These are phyloP conservation scores for Eragrostis curvula DNA, from an alignment of 176 grass and related monocot species.

Conservation along the genomic window DNA sequence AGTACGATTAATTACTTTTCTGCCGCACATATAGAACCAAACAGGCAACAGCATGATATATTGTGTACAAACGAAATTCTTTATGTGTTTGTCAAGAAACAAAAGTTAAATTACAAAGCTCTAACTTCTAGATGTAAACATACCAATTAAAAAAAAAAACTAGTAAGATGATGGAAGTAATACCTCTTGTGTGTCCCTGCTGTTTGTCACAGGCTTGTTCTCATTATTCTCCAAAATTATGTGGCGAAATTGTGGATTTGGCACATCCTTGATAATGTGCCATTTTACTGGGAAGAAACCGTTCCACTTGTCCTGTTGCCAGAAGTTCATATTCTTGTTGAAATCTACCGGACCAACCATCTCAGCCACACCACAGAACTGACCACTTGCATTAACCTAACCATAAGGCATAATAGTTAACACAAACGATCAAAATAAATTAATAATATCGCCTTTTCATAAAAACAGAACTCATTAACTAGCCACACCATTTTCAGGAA, in stretches of 20 bases:
- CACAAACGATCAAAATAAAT: conserved; percentile 16
- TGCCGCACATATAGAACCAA: not conserved
- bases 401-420: conserved; percentile 24
- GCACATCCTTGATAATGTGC: conserved; percentile 95
- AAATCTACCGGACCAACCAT: conserved; percentile 91
- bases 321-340: conserved; percentile 85
- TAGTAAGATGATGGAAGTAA: conserved; percentile 31
- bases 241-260: conserved; percentile 91
- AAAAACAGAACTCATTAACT: not conserved
- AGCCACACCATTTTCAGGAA: not conserved
- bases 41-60: conserved; percentile 1
- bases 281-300: conserved; percentile 92
- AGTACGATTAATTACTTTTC: conserved; percentile 14
- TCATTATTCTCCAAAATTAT: conserved; percentile 99
- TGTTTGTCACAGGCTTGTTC: conserved; percentile 92
- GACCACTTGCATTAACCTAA: conserved; percentile 94
- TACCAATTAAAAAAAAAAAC: conserved; percentile 17
- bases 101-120: not conserved
- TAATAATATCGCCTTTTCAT: not conserved
- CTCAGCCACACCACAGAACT: conserved; percentile 94
- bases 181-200: conserved; percentile 97
- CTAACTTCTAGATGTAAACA: not conserved
- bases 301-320: conserved; percentile 99
- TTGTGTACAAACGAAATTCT: conserved; percentile 18
- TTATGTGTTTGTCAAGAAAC: conserved; percentile 26